A percentile compares a stretch with the other conserved stretches of the same genome.
These are phyloP conservation scores for Zymoseptoria pseudotritici DNA, from an alignment of 2,329 filamentous ascomycete genomes.

Conservation along the genomic window DNA sequence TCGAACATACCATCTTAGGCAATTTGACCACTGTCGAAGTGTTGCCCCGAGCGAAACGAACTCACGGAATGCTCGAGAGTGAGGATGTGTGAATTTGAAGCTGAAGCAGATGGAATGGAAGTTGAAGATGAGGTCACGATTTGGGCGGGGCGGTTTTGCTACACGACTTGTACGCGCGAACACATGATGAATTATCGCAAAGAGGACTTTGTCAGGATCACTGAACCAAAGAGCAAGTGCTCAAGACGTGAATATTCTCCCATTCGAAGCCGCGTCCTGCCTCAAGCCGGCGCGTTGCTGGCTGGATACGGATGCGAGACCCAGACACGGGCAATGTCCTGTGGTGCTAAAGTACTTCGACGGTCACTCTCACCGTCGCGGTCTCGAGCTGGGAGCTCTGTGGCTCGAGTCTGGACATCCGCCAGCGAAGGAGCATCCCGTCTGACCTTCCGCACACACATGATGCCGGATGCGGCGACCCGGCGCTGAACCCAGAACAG, in stretches of 20 bases:
- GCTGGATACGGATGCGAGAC: too few species aligned
- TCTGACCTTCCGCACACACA: too few species aligned
- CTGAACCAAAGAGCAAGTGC: not conserved
- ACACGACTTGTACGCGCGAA: not conserved
- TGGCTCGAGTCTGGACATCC: too few species aligned
- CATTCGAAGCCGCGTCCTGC: not conserved
- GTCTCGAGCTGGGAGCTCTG: too few species aligned
- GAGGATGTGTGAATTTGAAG: not conserved
- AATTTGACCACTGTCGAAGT: not conserved
- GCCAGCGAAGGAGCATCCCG: too few species aligned
- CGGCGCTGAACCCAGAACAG: not conserved
- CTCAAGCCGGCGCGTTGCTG: too few species aligned
- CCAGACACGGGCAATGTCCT: too few species aligned
- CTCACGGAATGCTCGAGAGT: not conserved
- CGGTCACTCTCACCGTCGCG: too few species aligned
- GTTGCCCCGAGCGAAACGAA: not conserved
- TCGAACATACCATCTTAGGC: not conserved
- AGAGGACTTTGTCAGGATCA: not conserved
- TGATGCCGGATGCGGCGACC: not conserved
- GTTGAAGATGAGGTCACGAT: not conserved
- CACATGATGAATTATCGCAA: not conserved
- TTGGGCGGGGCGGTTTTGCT: not conserved
- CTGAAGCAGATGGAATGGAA: slow-evolving; percentile 1
- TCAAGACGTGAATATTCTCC: not conserved
- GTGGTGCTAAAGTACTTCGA: too few species aligned